Base-by-base conservation (phyloP, 108 stramenopile species). In the Cyclostephanos invisitatus region DNA sequence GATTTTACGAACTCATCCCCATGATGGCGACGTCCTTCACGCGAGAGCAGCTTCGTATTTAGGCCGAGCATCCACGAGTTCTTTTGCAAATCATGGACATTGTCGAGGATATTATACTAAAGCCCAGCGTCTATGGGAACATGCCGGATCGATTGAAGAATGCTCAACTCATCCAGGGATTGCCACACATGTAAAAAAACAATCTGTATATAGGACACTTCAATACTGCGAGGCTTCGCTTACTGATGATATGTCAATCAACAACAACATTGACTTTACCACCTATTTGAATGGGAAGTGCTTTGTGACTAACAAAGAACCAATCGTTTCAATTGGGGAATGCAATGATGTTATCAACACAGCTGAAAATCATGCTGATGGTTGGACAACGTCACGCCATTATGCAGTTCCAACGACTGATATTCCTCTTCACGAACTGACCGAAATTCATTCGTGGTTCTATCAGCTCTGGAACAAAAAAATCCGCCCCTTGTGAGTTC, bases 321-420 rank as follows among this genome's bases (percentile, higher is more conserved):
- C 76, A 12, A 29, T 88, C 7, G 44, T 89, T 2, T 60, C 75
- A 11, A 10, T 20, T 0, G 51, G 49, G 11, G 85, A 85, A 46
- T 94, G 92, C 59, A 50, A 72, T 35, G 67, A 86, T 24, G 32
- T 89, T 0, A 87, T 94, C 46, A 48, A 67, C 21, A 71, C 65
- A 76, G 89, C 92, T 0, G 67, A 79, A 67, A 36, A 71, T 40
- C 10, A 64, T 67, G 49, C 81, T 63, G 22, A 18, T 59, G 89
- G 86, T 2, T 98, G 97, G 97, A 96, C 95, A 25, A 93, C 94
- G 15, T 75, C 85, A 28, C 87, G 97, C 0, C 97, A 98, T 78
- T 96, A 97, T 67, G 87, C 96, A 2, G 97, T 98, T n/a, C 97
- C 97, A 32, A 98, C 97, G 12, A 93, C 89, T 38, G 97, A 98